Conservation (phyloP, 768 basidiomycete species). For the Xerocomellus chrysenteron region DNA sequence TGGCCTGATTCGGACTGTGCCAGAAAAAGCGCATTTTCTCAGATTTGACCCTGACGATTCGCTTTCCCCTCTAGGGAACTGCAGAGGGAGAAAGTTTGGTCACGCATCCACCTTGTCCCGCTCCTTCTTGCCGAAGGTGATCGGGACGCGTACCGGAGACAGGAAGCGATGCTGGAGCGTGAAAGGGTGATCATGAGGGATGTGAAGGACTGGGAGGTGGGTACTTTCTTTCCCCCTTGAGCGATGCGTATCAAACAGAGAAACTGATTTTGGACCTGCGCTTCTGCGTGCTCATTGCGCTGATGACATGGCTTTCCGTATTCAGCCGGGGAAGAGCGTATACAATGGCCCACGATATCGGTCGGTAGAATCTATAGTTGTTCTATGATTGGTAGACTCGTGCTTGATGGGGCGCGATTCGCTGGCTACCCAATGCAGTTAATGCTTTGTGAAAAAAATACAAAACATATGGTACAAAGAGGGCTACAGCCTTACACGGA, state of each 20-base stretch:
- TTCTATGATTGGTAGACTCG: slow-evolving; percentile 44
- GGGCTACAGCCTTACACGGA: slow-evolving; percentile 1
- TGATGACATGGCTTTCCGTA: neutral
- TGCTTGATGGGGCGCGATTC: slow-evolving; percentile 4
- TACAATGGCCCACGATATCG: slow-evolving; percentile 80
- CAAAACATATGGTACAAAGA: slow-evolving; percentile 5
- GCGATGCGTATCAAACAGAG: slow-evolving; percentile 19
- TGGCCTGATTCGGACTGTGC: slow-evolving; percentile 40
- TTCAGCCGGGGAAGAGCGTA: slow-evolving; percentile 79
- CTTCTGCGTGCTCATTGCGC: neutral
- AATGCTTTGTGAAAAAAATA: neutral
- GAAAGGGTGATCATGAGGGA: slow-evolving; percentile 95
- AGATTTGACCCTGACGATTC: slow-evolving; percentile 40
- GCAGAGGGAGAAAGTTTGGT: slow-evolving; percentile 91
- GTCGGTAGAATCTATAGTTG: slow-evolving; percentile 54
- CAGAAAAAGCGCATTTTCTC: slow-evolving; percentile 39
- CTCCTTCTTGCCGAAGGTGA: slow-evolving; percentile 91
- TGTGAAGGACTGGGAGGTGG: slow-evolving; percentile 90
- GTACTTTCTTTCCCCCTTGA: slow-evolving; percentile 35
- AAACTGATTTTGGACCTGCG: slow-evolving; percentile 10
- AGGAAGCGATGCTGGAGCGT: slow-evolving; percentile 70
- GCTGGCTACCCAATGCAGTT: slow-evolving; percentile 9
- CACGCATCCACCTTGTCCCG: slow-evolving; percentile 91
- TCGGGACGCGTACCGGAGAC: slow-evolving; percentile 81
- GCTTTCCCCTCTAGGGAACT: slow-evolving; percentile 70